These are phyloP conservation scores for Phragmites australis DNA, from an alignment of 176 grass and related monocot genomes.

Conservation along the genomic window DNA sequence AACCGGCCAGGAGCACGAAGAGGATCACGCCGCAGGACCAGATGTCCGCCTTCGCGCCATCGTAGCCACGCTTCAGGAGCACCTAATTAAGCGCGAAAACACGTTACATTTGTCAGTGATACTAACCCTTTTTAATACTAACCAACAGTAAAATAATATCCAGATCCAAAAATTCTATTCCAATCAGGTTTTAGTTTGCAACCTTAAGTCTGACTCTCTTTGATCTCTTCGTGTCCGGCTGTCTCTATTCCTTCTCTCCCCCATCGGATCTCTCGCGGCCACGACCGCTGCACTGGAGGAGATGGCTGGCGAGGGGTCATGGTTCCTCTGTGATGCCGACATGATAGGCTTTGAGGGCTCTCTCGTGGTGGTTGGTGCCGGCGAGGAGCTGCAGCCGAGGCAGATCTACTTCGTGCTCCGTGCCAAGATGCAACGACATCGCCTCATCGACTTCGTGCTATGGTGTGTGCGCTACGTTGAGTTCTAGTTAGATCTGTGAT, in stretches of 20 bases:
- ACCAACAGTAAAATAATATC: no score
- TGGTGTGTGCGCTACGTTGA: no score
- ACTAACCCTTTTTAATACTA: no score
- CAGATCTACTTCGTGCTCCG: constrained; percentile 94
- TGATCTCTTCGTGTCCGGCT: no score
- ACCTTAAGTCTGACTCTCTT: no score
- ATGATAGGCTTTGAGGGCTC: constrained; percentile 62
- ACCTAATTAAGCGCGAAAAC: constrained; percentile 30
- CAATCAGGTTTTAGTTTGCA: no score
- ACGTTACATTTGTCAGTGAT: background rate
- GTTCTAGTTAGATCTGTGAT: no score
- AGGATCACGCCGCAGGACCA: constrained; percentile 96
- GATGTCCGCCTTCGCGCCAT: constrained; percentile 76
- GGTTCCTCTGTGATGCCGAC: constrained; percentile 88
- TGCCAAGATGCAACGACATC: constrained; percentile 47
- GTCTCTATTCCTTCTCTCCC: no score
- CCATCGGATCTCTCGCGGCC: no score
- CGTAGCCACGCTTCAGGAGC: constrained; percentile 62
- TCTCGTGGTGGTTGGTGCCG: constrained; percentile 25
- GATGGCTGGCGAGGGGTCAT: constrained; percentile 21
- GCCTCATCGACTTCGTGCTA: constrained; percentile 39
- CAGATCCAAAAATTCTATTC: no score
- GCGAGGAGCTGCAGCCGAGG: constrained; percentile 55
- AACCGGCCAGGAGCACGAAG: constrained; percentile 71
- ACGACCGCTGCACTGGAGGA: constrained; percentile 51